These are phyloP conservation scores for Kwoniella heveanensis DNA, from an alignment of 768 basidiomycete species.

Conservation along the genomic window DNA sequence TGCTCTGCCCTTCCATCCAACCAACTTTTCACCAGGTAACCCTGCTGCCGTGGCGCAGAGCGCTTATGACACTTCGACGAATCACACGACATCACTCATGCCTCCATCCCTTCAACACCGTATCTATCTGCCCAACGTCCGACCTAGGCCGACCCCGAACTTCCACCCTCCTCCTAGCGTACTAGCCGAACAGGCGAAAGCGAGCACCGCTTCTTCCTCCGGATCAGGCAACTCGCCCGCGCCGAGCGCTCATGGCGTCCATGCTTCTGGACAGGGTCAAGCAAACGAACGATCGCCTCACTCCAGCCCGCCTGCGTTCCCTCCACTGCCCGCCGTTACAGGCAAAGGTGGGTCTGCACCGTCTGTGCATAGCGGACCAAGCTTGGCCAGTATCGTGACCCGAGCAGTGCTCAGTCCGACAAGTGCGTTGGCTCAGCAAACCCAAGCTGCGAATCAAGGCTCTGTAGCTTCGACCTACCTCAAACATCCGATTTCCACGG, in stretches of 20 bases:
- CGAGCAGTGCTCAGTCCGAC: slow-evolving; percentile 51
- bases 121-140: slow-evolving; percentile 50
- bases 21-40: slow-evolving; percentile 10
- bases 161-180: slow-evolving; percentile 50
- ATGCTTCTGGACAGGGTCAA: background rate
- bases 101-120: slow-evolving; percentile 55
- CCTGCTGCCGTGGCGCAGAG: slow-evolving; percentile 2
- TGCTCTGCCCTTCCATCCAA: slow-evolving; percentile 42
- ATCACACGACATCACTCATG: slow-evolving; percentile 50
- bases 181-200: slow-evolving; percentile 32
- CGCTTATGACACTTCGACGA: slow-evolving; percentile 24
- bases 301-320: slow-evolving; percentile 45
- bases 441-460: slow-evolving; percentile 10
- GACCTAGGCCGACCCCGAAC: slow-evolving; percentile 41
- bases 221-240: slow-evolving; percentile 21
- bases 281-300: slow-evolving; percentile 1
- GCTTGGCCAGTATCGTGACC: slow-evolving; percentile 54
- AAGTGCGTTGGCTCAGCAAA: slow-evolving; percentile 32
- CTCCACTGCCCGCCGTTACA: slow-evolving; percentile 43
- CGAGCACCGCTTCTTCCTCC: slow-evolving; percentile 16
- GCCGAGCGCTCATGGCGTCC: background rate
- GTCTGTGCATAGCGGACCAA: slow-evolving; percentile 32
- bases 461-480: slow-evolving; percentile 11
- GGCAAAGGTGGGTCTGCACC: background rate
- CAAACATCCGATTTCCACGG: slow-evolving; percentile 5